Conservation (phyloP, 495 filamentous ascomycete genomes). For the Tuber indicum region DNA sequence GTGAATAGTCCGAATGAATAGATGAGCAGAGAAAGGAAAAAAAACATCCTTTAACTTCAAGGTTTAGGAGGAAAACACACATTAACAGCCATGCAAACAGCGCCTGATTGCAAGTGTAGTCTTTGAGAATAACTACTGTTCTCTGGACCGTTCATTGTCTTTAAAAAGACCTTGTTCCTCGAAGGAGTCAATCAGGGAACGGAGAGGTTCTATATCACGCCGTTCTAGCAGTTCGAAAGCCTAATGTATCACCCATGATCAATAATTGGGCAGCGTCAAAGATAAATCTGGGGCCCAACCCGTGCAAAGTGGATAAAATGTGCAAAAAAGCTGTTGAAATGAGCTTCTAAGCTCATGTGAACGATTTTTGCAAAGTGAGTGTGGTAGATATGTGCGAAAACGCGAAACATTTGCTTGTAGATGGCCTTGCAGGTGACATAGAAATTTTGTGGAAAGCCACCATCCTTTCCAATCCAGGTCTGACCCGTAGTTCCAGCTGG, state of each 20-base stretch:
- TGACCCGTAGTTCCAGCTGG: slow-evolving; percentile 40
- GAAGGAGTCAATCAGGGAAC: slow-evolving; percentile 62
- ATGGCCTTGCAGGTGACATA: slow-evolving; percentile 65
- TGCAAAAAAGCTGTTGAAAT: slow-evolving; percentile 71
- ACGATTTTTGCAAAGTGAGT: slow-evolving; percentile 60
- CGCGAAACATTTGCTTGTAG: slow-evolving; percentile 76
- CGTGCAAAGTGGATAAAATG: slow-evolving; percentile 64
- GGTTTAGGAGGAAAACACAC: neutral
- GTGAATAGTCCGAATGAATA: neutral
- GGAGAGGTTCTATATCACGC: slow-evolving; percentile 70
- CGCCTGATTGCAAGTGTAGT: neutral
- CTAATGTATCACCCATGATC: slow-evolving; percentile 43
- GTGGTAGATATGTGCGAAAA: slow-evolving; percentile 68
- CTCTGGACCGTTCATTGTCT: slow-evolving; percentile 36
- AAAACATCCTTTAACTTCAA: neutral
- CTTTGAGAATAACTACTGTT: slow-evolving; percentile 16
- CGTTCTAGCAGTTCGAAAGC: slow-evolving; percentile 61
- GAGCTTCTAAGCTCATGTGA: slow-evolving; percentile 59
- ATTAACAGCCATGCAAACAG: neutral
- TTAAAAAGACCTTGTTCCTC: slow-evolving; percentile 42
- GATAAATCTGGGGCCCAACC: slow-evolving; percentile 20
- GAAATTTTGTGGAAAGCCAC: slow-evolving; percentile 65
- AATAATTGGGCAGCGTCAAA: neutral
- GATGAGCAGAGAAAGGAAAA: neutral
- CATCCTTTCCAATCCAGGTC: slow-evolving; percentile 67